Percentiles rank a stretch among this genome's conserved stretches.
Evolutionary conservation across 2,329 filamentous ascomycete genomes (phyloP).

Genomic region (Niveomyces coronatus): DNA sequence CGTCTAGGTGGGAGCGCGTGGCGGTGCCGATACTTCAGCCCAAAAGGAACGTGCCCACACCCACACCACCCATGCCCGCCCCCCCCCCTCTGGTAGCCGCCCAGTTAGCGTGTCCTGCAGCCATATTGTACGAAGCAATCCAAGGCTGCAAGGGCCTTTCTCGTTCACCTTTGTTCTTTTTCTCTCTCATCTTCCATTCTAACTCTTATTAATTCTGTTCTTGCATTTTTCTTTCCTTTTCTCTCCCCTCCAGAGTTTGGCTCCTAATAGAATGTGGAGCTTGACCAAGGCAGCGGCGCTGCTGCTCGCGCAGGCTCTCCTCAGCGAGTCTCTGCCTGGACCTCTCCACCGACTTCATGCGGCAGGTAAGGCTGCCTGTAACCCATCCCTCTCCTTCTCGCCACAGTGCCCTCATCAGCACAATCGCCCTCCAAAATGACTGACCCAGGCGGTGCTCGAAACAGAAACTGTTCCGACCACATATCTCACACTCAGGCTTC

Average conservation of each 20-base stretch:
- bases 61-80: no score
- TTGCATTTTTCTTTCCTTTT: no score
- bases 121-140: no score
- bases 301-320: constrained; percentile 13
- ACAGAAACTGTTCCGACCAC: constrained; percentile 16
- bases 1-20: no score
- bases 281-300: constrained; percentile 19
- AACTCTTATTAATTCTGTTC: no score
- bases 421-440: not conserved
- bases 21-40: no score
- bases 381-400: no score
- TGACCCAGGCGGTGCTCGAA: not conserved
- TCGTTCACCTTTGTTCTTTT: not conserved
- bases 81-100: no score
- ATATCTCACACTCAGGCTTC: constrained; percentile 17
- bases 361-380: constrained; percentile 1
- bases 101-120: no score
- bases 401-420: not conserved
- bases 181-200: constrained; percentile 8
- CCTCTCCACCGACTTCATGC: constrained; percentile 1
- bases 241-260: not conserved
- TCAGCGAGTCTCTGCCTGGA: constrained; percentile 1
- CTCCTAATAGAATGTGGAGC: constrained; percentile 15
- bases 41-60: no score
- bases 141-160: no score